phyloP scores from a whole-genome alignment of 257 asterid species.

The Jaltomata sinuosa region DNA sequence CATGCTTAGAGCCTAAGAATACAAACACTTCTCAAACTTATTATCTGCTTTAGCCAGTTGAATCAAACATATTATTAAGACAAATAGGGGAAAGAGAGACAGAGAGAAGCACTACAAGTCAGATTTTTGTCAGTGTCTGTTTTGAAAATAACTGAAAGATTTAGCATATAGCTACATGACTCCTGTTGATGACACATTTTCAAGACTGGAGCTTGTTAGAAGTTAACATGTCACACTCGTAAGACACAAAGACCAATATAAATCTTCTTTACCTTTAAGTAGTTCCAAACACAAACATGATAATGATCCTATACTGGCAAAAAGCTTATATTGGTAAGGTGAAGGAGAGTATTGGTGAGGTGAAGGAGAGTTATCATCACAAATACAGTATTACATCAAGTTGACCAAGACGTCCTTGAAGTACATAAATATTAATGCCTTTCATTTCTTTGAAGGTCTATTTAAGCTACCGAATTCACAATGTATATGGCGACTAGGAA shows the following conservation, averaged over 20 bases:
- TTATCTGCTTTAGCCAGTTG: neutral
- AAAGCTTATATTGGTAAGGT: neutral
- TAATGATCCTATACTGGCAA: neutral
- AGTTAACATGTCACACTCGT: neutral
- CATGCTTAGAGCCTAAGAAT: slow-evolving; percentile 70
- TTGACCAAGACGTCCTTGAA: neutral
- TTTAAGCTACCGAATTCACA: neutral
- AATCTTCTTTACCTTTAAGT: neutral
- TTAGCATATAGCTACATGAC: neutral
- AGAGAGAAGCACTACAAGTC: neutral
- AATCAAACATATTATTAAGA: neutral
- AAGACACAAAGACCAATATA: neutral
- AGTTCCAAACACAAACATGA: neutral
- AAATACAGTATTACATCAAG: neutral
- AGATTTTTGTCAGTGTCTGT: neutral
- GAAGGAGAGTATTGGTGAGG: neutral
- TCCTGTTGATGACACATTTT: neutral
- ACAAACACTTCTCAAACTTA: neutral
- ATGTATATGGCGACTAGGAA: neutral
- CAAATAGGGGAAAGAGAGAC: neutral
- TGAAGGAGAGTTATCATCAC: neutral
- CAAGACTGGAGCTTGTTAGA: neutral
- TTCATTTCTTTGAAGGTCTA: neutral
- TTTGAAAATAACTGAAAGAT: neutral
- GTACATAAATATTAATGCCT: neutral